Conservation (phyloP, 768 basidiomycete species). For the Panellus pusillus region DNA sequence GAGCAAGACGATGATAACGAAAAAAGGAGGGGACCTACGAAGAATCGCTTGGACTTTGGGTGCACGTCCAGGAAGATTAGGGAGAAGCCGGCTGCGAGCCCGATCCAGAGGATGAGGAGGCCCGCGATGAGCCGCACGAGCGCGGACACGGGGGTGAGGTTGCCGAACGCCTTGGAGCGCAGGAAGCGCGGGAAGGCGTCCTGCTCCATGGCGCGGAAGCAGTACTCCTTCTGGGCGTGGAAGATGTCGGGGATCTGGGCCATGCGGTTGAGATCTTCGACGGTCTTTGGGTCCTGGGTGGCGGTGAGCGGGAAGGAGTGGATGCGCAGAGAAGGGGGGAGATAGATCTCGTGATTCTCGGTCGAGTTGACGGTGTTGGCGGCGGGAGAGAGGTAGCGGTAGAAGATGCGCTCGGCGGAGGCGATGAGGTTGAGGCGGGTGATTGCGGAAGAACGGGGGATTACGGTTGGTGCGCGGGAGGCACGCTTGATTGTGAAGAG, state of each 20-base stretch:
- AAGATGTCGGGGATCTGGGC: constrained; percentile 96
- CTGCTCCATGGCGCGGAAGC: constrained; percentile 95
- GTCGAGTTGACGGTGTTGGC: constrained; percentile 73
- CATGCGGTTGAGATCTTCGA: constrained; percentile 69
- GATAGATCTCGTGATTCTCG: constrained; percentile 97
- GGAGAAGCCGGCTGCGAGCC: constrained; percentile 85
- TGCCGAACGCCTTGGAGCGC: constrained; percentile 96
- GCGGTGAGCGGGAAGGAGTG: constrained; percentile 86
- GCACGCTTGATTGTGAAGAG: constrained; percentile 75
- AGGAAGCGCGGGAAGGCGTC: constrained; percentile 94
- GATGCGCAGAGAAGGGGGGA: constrained; percentile 90
- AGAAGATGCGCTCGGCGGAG: constrained; percentile 94
- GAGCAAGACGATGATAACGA: background rate
- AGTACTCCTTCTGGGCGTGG: constrained; percentile 96
- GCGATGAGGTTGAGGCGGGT: constrained; percentile 86
- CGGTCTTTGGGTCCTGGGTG: constrained; percentile 66
- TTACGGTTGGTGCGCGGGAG: constrained; percentile 90
- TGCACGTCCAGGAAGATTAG: constrained; percentile 92
- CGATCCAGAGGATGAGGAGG: constrained; percentile 90
- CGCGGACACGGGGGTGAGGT: constrained; percentile 88
- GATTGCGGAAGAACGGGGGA: constrained; percentile 89
- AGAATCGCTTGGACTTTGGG: constrained; percentile 90
- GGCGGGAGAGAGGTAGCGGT: constrained; percentile 86
- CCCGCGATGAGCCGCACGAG: constrained; percentile 85
- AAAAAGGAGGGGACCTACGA: constrained; percentile 58